These are phyloP conservation scores for Zygotorulaspora florentina DNA, from an alignment of 805 yeast genomes.

Conservation along the genomic window DNA sequence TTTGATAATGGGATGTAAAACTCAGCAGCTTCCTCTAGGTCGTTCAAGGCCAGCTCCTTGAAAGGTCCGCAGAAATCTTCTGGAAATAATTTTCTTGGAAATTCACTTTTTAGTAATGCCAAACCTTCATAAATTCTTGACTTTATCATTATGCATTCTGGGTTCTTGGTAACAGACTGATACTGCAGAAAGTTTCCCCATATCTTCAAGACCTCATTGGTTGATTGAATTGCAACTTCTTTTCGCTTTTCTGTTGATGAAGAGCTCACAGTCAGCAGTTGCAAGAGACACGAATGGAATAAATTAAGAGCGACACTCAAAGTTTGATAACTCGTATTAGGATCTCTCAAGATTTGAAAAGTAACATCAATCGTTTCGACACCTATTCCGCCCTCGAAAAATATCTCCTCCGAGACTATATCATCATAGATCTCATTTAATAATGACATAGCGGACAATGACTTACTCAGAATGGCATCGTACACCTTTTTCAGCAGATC, in stretches of 20 bases:
- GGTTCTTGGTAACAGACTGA: slow-evolving; percentile 5
- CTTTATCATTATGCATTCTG: slow-evolving; percentile 10
- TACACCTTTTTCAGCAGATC: slow-evolving; percentile 50
- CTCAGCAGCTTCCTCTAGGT: slow-evolving; percentile 14
- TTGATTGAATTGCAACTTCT: slow-evolving; percentile 15
- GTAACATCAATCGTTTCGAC: slow-evolving; percentile 49
- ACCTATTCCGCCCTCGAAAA: slow-evolving; percentile 73
- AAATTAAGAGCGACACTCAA: slow-evolving; percentile 48
- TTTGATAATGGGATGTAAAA: slow-evolving; percentile 5
- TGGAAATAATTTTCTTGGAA: slow-evolving; percentile 23
- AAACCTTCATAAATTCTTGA: slow-evolving; percentile 24
- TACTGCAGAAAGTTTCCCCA: slow-evolving; percentile 12
- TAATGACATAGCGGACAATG: slow-evolving; percentile 53
- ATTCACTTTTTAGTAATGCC: slow-evolving; percentile 21
- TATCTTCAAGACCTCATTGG: slow-evolving; percentile 16
- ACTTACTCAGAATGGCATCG: slow-evolving; percentile 34
- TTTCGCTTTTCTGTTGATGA: slow-evolving; percentile 18
- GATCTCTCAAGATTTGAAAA: slow-evolving; percentile 36
- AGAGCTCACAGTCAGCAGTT: slow-evolving; percentile 39
- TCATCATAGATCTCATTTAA: slow-evolving; percentile 81
- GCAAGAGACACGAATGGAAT: slow-evolving; percentile 49
- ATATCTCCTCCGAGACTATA: slow-evolving; percentile 78
- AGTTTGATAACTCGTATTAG: slow-evolving; percentile 34
- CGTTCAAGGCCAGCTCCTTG: slow-evolving; percentile 14
- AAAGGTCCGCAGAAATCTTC: slow-evolving; percentile 7